Percentiles rank a stretch among this genome's conserved stretches.
These are phyloP conservation scores for Candida pseudocylindracea DNA, from an alignment of 1,139 yeast species.

Conservation along the genomic window DNA sequence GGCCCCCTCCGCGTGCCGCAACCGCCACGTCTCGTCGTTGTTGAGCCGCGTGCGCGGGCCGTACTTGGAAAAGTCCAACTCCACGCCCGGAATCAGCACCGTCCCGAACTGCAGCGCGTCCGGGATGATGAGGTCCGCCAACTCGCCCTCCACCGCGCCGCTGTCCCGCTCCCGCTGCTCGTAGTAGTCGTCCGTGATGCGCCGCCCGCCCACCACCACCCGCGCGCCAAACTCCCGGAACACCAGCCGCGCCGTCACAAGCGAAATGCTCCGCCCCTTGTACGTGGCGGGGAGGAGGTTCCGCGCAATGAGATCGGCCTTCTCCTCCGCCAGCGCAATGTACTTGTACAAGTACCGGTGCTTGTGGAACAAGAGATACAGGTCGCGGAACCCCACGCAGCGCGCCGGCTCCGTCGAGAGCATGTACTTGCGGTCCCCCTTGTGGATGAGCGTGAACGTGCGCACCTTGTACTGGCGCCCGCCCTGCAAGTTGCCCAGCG, in stretches of 20 bases:
- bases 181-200: conserved; percentile 78
- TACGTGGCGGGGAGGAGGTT: conserved; percentile 77
- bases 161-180: conserved; percentile 46
- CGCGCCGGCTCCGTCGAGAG: conserved; percentile 92
- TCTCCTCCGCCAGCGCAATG: conserved; percentile 56
- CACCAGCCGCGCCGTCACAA: conserved; percentile 79
- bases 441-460: conserved; percentile 55
- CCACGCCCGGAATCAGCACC: conserved; percentile 16
- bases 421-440: conserved; percentile 64
- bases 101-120: conserved; percentile 1
- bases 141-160: conserved; percentile 62
- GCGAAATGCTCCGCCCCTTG: conserved; percentile 59
- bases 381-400: conserved; percentile 84
- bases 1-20: conserved; percentile 82
- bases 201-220: conserved; percentile 58
- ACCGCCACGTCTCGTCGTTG: conserved; percentile 35
- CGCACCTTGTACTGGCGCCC: conserved; percentile 68
- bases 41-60: conserved; percentile 3
- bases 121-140: conserved; percentile 37
- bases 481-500: conserved; percentile 44
- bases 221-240: conserved; percentile 86
- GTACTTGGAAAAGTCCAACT: conserved; percentile 5
- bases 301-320: conserved; percentile 61
- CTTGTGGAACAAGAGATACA: conserved; percentile 74
- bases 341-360: conserved; percentile 56